These are phyloP conservation scores for Curvularia verruculosa DNA, from an alignment of 2,329 filamentous ascomycete genomes.

Conservation along the genomic window DNA sequence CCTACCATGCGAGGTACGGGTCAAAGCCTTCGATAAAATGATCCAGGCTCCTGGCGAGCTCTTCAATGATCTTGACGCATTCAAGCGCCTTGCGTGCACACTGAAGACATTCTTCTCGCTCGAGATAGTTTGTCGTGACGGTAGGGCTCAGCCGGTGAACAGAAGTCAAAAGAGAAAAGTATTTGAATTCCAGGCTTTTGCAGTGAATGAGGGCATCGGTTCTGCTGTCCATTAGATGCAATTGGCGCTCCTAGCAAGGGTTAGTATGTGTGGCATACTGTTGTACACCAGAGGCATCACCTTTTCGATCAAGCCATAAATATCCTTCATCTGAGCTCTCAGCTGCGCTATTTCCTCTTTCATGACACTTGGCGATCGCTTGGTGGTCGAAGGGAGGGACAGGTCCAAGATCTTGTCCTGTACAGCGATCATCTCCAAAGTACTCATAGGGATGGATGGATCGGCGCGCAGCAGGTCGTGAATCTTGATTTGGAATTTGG, in stretches of 20 bases:
- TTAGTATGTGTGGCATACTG: slow-evolving; percentile 6
- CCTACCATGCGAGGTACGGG: slow-evolving; percentile 40
- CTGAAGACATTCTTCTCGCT: slow-evolving; percentile 41
- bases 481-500: slow-evolving; percentile 33
- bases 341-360: slow-evolving; percentile 31
- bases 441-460: slow-evolving; percentile 31
- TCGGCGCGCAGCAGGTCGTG: slow-evolving; percentile 33
- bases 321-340: slow-evolving; percentile 30
- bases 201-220: slow-evolving; percentile 37
- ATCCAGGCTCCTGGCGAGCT: slow-evolving; percentile 28
- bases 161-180: slow-evolving; percentile 40
- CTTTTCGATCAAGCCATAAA: slow-evolving; percentile 31
- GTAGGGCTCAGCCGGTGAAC: slow-evolving; percentile 42
- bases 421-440: slow-evolving; percentile 38
- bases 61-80: slow-evolving; percentile 35
- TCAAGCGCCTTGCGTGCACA: slow-evolving; percentile 42
- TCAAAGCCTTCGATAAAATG: slow-evolving; percentile 42
- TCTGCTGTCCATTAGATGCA: slow-evolving; percentile 25
- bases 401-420: slow-evolving; percentile 38
- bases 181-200: slow-evolving; percentile 43
- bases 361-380: slow-evolving; percentile 18
- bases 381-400: slow-evolving; percentile 25
- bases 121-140: slow-evolving; percentile 33
- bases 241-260: slow-evolving; percentile 24
- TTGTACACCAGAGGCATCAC: slow-evolving; percentile 10